Evolutionary conservation across 495 filamentous ascomycete species (phyloP).

Genomic region (Collariella sp.): DNA sequence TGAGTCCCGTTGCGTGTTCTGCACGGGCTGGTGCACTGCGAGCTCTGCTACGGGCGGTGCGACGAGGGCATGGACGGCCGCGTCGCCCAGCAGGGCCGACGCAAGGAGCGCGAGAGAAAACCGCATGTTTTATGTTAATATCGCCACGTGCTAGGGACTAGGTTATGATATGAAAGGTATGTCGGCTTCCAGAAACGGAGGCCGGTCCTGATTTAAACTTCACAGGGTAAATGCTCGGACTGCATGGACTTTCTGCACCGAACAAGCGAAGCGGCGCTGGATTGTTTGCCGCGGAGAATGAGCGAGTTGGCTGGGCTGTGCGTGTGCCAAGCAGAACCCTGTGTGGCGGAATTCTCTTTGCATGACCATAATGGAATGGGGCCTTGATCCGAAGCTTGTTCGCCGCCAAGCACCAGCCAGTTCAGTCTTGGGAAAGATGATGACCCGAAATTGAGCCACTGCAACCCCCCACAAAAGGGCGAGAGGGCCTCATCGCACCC

Average conservation of each 20-base stretch:
- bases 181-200: not conserved
- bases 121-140: not conserved
- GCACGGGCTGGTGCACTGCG: conserved; percentile 17
- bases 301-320: too few relatives aligned
- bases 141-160: too few relatives aligned
- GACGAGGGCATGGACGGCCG: conserved; percentile 10
- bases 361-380: not conserved
- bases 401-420: too few relatives aligned
- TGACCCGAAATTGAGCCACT: not conserved
- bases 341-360: not conserved
- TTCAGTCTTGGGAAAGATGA: too few relatives aligned
- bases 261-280: not conserved
- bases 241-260: too few relatives aligned
- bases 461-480: not conserved
- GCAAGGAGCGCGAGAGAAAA: not conserved
- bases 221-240: not conserved
- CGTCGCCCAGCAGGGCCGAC: conserved; percentile 10
- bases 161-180: not conserved
- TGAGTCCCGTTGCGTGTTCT: conserved; percentile 18
- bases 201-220: not conserved
- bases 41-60: conserved; percentile 12
- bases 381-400: too few relatives aligned
- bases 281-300: not conserved
- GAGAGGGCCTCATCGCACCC: too few relatives aligned
- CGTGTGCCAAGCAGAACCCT: conserved; percentile 4